Percentiles rank a stretch among this genome's conserved stretches.
phyloP scores from a whole-genome alignment of 768 basidiomycete genomes.

The Leccinum barrowsii region DNA sequence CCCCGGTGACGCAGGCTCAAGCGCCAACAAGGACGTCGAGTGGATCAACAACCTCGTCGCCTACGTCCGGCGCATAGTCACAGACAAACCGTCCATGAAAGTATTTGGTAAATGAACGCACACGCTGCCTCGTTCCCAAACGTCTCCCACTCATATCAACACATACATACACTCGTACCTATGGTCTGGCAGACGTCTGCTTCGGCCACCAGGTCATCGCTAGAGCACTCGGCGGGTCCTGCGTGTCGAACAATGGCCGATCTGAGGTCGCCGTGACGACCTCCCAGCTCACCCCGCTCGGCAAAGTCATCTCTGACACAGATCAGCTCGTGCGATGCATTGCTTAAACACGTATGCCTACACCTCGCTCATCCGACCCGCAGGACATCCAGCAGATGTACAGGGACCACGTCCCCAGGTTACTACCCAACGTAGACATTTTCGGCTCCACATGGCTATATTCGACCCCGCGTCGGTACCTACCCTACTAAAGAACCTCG shows the following conservation, averaged over 20 bases:
- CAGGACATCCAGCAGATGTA: slow-evolving; percentile 50
- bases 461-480: neutral
- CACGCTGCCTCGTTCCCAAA: neutral
- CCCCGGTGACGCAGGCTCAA: slow-evolving; percentile 47
- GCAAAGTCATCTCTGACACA: no score
- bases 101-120: slow-evolving; percentile 53
- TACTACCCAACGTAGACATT: slow-evolving; percentile 51
- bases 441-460: slow-evolving; percentile 67
- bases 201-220: no score
- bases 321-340: no score
- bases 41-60: slow-evolving; percentile 74
- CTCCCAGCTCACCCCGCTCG: no score
- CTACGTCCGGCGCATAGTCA: slow-evolving; percentile 51
- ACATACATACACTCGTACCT: no score
- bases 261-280: no score
- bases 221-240: no score
- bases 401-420: slow-evolving; percentile 73
- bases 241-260: no score
- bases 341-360: no score
- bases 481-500: neutral
- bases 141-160: neutral
- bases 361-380: neutral
- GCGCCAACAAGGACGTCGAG: slow-evolving; percentile 68
- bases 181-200: no score
- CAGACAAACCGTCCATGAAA: slow-evolving; percentile 55